Conservation (phyloP, 2,329 filamentous ascomycete genomes). For the Epichloe elymi region DNA sequence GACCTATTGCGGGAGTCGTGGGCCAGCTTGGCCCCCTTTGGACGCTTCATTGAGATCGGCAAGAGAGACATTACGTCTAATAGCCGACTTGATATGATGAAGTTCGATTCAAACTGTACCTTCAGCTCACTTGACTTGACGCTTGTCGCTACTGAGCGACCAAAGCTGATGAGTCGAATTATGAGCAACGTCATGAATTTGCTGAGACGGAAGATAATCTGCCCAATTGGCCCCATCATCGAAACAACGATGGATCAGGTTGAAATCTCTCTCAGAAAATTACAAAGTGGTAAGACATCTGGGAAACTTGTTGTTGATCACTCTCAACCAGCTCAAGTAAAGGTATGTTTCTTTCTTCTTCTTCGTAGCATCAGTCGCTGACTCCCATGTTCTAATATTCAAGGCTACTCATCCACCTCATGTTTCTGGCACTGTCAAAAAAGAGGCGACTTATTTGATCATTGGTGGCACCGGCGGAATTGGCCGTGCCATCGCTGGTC, state of each 20-base stretch:
- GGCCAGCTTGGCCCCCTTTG: slow-evolving; percentile 29
- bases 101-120: slow-evolving; percentile 33
- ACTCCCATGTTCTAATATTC: background rate
- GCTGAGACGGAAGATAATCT: slow-evolving; percentile 20
- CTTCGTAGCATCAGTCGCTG: background rate
- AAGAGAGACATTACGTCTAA: slow-evolving; percentile 25
- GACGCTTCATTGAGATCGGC: slow-evolving; percentile 33
- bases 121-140: slow-evolving; percentile 34
- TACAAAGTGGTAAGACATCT: slow-evolving; percentile 22
- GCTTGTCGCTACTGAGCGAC: slow-evolving; percentile 27
- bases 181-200: slow-evolving; percentile 25
- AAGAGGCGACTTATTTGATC: slow-evolving; percentile 34
- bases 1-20: slow-evolving; percentile 25
- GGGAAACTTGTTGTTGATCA: slow-evolving; percentile 34
- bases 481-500: slow-evolving; percentile 33
- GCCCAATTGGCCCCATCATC: slow-evolving; percentile 23
- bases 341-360: slow-evolving; percentile 6
- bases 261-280: slow-evolving; percentile 22
- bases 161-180: slow-evolving; percentile 15
- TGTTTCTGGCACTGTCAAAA: slow-evolving; percentile 14
- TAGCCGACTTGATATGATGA: slow-evolving; percentile 32
- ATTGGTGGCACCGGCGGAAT: slow-evolving; percentile 39
- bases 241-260: slow-evolving; percentile 24
- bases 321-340: slow-evolving; percentile 27
- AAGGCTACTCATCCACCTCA: slow-evolving; percentile 12